Evolutionary conservation across 164 flowering plant species (phyloP).

Genomic region (Vitis labrusca): DNA sequence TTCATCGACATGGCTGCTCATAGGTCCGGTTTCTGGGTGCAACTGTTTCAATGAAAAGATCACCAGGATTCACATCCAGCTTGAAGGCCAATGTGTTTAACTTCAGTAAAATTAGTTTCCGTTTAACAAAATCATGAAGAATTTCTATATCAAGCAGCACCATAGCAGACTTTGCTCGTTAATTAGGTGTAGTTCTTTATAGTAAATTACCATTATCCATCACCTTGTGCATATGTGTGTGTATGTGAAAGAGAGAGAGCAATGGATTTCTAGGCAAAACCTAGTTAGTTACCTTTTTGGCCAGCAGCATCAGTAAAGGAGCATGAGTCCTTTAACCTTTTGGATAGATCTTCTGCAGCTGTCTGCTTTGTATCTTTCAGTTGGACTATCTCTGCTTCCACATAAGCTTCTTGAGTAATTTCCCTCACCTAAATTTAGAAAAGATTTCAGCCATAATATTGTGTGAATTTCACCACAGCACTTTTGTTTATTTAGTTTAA

Average conservation of each 20-base stretch:
- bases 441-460: not conserved
- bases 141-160: too few relatives aligned
- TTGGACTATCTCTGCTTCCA: constrained; percentile 47
- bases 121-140: too few relatives aligned
- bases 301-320: constrained; percentile 63
- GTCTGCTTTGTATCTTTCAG: constrained; percentile 63
- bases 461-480: not conserved
- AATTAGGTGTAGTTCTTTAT: not conserved
- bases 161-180: too few relatives aligned
- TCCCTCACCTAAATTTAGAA: constrained; percentile 60
- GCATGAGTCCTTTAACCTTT: constrained; percentile 67
- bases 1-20: too few relatives aligned
- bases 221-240: too few relatives aligned
- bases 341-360: constrained; percentile 74
- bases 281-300: constrained; percentile 53
- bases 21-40: too few relatives aligned
- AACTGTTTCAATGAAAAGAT: too few relatives aligned
- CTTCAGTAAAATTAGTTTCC: too few relatives aligned
- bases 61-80: too few relatives aligned
- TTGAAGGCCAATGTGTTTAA: too few relatives aligned
- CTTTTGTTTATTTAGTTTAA: not conserved
- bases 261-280: not conserved
- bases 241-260: too few relatives aligned
- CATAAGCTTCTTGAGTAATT: constrained; percentile 62
- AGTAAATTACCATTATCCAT: too few relatives aligned